A percentile compares a stretch with the other conserved stretches of the same genome.
These are phyloP conservation scores for Magnolia officinalis DNA, from an alignment of 164 flowering plant genomes.

Conservation along the genomic window DNA sequence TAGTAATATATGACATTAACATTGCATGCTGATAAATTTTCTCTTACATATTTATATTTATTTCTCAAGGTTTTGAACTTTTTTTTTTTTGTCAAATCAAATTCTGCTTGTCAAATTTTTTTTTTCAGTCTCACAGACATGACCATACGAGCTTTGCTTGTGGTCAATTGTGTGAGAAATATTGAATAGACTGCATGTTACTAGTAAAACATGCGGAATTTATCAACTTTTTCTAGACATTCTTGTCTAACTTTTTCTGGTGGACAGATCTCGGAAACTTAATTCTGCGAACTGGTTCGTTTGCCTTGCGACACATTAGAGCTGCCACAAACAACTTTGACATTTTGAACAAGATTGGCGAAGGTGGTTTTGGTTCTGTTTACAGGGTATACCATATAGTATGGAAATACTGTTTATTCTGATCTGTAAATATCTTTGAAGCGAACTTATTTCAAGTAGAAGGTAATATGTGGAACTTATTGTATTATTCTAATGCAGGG, in stretches of 20 bases:
- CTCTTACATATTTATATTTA: too few species aligned
- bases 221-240: not conserved
- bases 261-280: slow-evolving; percentile 32
- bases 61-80: too few species aligned
- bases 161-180: too few species aligned
- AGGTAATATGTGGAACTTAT: not conserved
- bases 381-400: slow-evolving; percentile 37
- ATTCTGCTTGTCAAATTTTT: too few species aligned
- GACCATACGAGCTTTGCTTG: too few species aligned
- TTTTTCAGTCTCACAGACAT: too few species aligned
- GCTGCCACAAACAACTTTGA: slow-evolving; percentile 57
- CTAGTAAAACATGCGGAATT: not conserved
- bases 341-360: slow-evolving; percentile 46
- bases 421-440: not conserved
- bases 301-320: slow-evolving; percentile 44
- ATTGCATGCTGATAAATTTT: too few species aligned
- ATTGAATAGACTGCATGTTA: not conserved
- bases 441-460: not conserved
- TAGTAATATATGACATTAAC: too few species aligned
- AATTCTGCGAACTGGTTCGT: slow-evolving; percentile 35
- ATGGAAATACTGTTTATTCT: not conserved
- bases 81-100: not conserved
- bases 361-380: slow-evolving; percentile 68
- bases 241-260: not conserved
- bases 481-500: slow-evolving; percentile 36